These are phyloP conservation scores for Pholiota adiposa DNA, from an alignment of 1,284 basidiomycete species.

Conservation along the genomic window DNA sequence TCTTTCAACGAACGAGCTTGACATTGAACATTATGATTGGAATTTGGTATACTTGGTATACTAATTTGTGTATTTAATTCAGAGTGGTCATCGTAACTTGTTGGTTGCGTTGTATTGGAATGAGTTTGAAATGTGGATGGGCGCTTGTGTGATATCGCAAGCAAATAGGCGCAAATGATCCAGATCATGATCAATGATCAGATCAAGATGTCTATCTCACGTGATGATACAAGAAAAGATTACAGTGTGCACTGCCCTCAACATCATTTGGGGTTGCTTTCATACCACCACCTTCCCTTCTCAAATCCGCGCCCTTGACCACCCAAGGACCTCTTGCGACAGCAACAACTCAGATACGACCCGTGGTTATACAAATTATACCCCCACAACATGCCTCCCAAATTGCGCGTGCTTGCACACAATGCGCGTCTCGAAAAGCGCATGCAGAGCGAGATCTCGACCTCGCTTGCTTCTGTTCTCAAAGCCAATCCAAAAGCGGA, in stretches of 20 bases:
- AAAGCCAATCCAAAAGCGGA: slow-evolving; percentile 29
- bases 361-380: neutral
- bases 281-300: slow-evolving; percentile 14
- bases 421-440: slow-evolving; percentile 23
- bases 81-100: no score
- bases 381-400: slow-evolving; percentile 17
- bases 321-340: neutral
- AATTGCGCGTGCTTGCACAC: slow-evolving; percentile 22
- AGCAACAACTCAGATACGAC: neutral
- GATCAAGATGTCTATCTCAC: slow-evolving; percentile 6
- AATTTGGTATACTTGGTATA: no score
- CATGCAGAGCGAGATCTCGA: slow-evolving; percentile 23
- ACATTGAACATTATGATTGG: no score
- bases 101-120: no score
- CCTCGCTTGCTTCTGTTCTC: slow-evolving; percentile 28
- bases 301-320: neutral
- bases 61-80: no score
- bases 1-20: neutral
- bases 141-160: no score
- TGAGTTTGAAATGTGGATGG: no score
- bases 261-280: slow-evolving; percentile 10
- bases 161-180: no score
- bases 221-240: slow-evolving; percentile 16
- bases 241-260: slow-evolving; percentile 14
- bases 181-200: neutral